A percentile compares a stretch with the other conserved stretches of the same genome.
These are phyloP conservation scores for Acorus gramineus DNA, from an alignment of 106 monocot genomes.

Conservation along the genomic window DNA sequence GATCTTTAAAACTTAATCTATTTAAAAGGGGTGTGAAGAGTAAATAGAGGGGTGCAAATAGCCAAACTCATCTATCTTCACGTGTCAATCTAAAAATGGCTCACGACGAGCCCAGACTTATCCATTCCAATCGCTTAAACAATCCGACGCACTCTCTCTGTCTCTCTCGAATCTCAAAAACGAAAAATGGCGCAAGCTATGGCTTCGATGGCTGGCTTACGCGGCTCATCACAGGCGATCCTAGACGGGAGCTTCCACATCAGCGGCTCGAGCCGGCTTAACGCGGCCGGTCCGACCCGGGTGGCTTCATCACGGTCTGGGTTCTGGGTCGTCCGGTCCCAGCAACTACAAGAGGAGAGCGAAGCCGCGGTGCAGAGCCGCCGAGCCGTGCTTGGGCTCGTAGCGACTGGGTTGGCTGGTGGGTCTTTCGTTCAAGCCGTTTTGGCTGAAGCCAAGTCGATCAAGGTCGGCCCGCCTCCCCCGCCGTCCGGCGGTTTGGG, in stretches of 20 bases:
- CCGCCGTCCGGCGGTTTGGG: constrained; percentile 88
- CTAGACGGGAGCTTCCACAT: constrained; percentile 57
- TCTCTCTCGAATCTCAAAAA: neutral
- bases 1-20: too few relatives aligned
- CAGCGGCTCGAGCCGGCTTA: constrained; percentile 27
- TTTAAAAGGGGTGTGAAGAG: too few relatives aligned
- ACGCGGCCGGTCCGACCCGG: neutral
- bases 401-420: constrained; percentile 45
- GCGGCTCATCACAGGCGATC: constrained; percentile 47
- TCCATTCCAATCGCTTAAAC: neutral
- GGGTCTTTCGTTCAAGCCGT: constrained; percentile 59
- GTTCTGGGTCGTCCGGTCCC: constrained; percentile 25
- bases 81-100: constrained; percentile 31
- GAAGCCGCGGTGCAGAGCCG: constrained; percentile 25
- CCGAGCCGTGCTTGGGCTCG: constrained; percentile 52
- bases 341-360: constrained; percentile 9
- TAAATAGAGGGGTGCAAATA: too few relatives aligned
- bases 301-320: constrained; percentile 1
- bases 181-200: constrained; percentile 49
- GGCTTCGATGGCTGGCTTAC: constrained; percentile 77
- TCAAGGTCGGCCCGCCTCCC: constrained; percentile 83
- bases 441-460: constrained; percentile 49
- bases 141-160: neutral
- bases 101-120: constrained; percentile 33
- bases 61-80: constrained; percentile 2